Base-by-base conservation (phyloP, 805 yeast genomes). In the Saturnispora dispora region DNA sequence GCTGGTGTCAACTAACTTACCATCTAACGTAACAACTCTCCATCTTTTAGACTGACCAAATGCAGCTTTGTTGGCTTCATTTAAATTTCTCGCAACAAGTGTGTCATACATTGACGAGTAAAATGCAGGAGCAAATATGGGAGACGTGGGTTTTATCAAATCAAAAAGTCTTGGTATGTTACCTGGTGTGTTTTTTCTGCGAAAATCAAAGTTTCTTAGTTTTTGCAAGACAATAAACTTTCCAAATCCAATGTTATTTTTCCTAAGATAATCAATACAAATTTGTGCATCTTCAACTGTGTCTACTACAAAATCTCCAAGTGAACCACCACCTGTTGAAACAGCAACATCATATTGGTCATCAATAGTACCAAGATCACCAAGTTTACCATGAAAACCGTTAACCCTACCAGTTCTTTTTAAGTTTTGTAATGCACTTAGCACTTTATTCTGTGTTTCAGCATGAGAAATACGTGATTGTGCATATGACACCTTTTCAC, bases 261-360 rank as follows among this genome's bases (percentile, higher is more conserved):
- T 82, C 52, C 97, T 75, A 62, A 93, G 74, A 60, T 87, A 83
- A 41, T 87, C 91, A 51, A 93, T 85, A 62, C 82, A 78, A 25
- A 71, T 69, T 57, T 78, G 82, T 0, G 81, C 83, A 1, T 75
- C 74, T 57, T 77, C 82, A 17, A 78, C 83, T 0, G 80, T 71
- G 46, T 89, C 97, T 3, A 93, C 98, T 17, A 93, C 98, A 75
- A 89, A 81, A 55, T 95, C 91, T 63, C 91, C 95, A 52, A 93
- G 72, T 8, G 90, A 82, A 1, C 95, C 89, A 57, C 93, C 88
- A 0, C 96, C 98, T 0, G 98, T 93, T 0, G 98, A 89, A 8
- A 93, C 81, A 0, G 99, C 99, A 48, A 89, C 78, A 67, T 95
- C 98, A 64, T 85, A 93, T 60, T 79, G 77, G 56, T 85, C 87